Evolutionary conservation across 108 stramenopile genomes (phyloP).

Genomic region (Nitzschia palea): DNA sequence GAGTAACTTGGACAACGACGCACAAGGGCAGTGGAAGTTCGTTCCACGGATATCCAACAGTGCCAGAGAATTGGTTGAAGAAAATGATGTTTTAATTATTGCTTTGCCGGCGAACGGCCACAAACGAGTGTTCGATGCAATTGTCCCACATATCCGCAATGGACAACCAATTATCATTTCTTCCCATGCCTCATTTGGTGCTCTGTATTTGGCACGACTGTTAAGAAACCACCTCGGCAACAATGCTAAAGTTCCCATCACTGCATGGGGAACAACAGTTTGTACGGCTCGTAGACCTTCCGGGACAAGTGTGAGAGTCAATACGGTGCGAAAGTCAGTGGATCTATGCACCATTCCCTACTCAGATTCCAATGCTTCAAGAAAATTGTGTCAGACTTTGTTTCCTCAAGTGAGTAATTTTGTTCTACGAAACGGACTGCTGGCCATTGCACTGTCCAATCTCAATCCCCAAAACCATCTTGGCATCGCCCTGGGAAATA

Average conservation of each 20-base stretch:
- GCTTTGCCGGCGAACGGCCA: conserved; percentile 68
- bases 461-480: conserved; percentile 73
- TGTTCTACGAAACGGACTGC: conserved; percentile 45
- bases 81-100: conserved; percentile 54
- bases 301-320: conserved; percentile 47
- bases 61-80: conserved; percentile 38
- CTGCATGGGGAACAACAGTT: conserved; percentile 67
- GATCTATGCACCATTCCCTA: conserved; percentile 61
- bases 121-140: conserved; percentile 51
- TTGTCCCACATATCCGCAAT: conserved; percentile 46
- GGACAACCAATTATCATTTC: conserved; percentile 58
- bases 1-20: conserved; percentile 6
- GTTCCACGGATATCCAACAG: conserved; percentile 37
- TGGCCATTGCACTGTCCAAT: conserved; percentile 69
- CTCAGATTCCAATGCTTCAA: neutral
- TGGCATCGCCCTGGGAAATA: conserved; percentile 65
- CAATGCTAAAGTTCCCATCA: conserved; percentile 35
- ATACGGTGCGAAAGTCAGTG: conserved; percentile 52
- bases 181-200: conserved; percentile 69
- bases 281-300: conserved; percentile 59
- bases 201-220: conserved; percentile 53
- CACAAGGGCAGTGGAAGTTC: conserved; percentile 43
- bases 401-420: conserved; percentile 50
- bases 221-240: conserved; percentile 8
- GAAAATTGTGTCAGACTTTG: conserved; percentile 32